Base-by-base conservation (phyloP, 352 stramenopile species). In the Pythium graminicola region DNA sequence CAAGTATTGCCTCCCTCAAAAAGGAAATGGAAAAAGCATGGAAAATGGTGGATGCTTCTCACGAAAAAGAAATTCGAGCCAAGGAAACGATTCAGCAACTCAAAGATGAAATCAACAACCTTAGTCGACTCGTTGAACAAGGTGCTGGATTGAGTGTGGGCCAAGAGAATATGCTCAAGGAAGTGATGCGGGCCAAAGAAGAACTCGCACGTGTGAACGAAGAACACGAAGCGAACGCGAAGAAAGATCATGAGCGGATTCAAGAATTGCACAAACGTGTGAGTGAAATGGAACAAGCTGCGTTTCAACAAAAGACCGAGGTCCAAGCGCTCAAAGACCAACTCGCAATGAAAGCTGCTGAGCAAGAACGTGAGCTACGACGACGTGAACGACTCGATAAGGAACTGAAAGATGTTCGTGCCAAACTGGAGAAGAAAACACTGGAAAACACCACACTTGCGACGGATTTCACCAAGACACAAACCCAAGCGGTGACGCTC, bases 11-110 rank as follows among this genome's bases (percentile, higher is more conserved):
- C 22, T 89, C 80, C 44, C 76, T 98, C 40, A 95, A 97, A 64
- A 98, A 98, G 53, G 93, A 99, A 72, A 97, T 98, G 67, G 91
- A 98, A 48, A 97, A 94, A 61, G 81, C 88, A n/a, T 95, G 81
- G 83, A 91, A 97, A 65, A 95, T 96, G 86, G 68, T 98, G 57
- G 90, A 98, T 58, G 81, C 88, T n/a, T 95, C 91, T 1, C 92
- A 98, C 64, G 81, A 96, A 56, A 97, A 97, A 65, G 89, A 97
- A 67, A 72, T 92, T n/a, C 78, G 79, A 10, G 89, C 90, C 6
- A 98, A 98, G 64, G 89, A 96, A 32, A 97, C 86, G 1, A 97
- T 98, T 57, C 75, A 84, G 53, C 88, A 97, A 60, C 86, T 98
- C 52, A 97, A 98, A 67, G 88, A 98, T 23, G 94, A 98, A 67